These are phyloP conservation scores for Ensete glaucum DNA, from an alignment of 176 grass and related monocot species.

Conservation along the genomic window DNA sequence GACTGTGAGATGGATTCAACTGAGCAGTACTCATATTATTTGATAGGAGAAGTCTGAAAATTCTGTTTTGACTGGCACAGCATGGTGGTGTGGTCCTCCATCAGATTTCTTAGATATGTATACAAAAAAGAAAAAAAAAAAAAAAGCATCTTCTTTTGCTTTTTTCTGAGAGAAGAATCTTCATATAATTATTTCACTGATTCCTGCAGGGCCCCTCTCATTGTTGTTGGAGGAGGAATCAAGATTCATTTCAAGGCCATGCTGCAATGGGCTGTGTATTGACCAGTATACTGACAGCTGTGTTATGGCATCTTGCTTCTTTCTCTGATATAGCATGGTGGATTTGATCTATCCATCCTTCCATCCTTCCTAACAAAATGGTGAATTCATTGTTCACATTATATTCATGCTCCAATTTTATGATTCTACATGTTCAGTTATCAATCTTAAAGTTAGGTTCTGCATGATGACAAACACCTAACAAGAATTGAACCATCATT, in stretches of 20 bases:
- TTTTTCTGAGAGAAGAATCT: not conserved
- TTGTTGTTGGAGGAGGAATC: not conserved
- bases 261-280: not conserved
- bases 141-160: not conserved
- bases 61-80: slow-evolving; percentile 61
- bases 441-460: too few species aligned
- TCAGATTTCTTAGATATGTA: too few species aligned
- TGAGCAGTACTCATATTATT: slow-evolving; percentile 20
- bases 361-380: not conserved
- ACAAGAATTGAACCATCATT: too few species aligned
- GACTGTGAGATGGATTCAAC: not conserved
- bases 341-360: not conserved
- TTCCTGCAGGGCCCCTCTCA: not conserved
- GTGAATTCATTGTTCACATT: too few species aligned
- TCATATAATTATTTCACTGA: not conserved
- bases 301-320: not conserved
- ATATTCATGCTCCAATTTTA: too few species aligned
- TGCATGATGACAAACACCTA: too few species aligned
- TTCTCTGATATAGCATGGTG: not conserved
- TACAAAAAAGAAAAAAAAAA: not conserved
- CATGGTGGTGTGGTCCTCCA: too few species aligned
- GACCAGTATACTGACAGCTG: not conserved
- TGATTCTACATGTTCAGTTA: too few species aligned
- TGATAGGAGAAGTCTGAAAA: slow-evolving; percentile 35
- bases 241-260: not conserved